A percentile compares a stretch with the other conserved stretches of the same genome.
phyloP scores from a whole-genome alignment of 352 stramenopile genomes.

The Pythium aquatile region DNA sequence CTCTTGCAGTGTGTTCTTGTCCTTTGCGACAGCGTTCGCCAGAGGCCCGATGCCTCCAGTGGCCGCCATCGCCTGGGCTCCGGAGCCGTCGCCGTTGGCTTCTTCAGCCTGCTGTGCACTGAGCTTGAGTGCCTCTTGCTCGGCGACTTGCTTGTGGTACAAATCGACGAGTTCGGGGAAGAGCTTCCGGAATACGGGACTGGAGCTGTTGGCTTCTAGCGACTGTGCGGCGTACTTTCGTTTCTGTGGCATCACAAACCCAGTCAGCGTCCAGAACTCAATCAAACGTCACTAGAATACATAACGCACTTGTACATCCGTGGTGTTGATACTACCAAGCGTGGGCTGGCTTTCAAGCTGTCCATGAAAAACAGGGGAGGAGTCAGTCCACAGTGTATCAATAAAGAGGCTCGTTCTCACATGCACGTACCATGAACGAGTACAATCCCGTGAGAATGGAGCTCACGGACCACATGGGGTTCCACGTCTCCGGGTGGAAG shows the following conservation, averaged over 20 bases:
- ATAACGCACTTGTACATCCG: slow-evolving; percentile 49
- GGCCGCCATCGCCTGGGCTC: background rate
- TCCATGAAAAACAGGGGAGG: background rate
- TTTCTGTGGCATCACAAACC: slow-evolving; percentile 41
- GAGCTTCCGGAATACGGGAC: slow-evolving; percentile 78
- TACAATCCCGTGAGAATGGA: slow-evolving; percentile 96
- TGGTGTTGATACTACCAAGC: slow-evolving; percentile 86
- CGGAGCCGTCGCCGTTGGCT: background rate
- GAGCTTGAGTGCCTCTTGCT: slow-evolving; percentile 45
- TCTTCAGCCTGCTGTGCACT: slow-evolving; percentile 19
- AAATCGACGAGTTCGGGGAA: slow-evolving; percentile 89
- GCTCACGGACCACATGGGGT: slow-evolving; percentile 95
- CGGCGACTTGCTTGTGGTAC: slow-evolving; percentile 41
- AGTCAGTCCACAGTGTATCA: background rate
- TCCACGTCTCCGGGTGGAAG: slow-evolving; percentile 96
- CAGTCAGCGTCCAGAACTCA: slow-evolving; percentile 3
- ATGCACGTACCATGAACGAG: slow-evolving; percentile 89
- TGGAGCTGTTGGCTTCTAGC: slow-evolving; percentile 80
- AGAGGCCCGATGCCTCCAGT: slow-evolving; percentile 7
- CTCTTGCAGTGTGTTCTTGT: slow-evolving; percentile 24
- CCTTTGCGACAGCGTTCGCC: slow-evolving; percentile 21
- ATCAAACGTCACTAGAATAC: background rate
- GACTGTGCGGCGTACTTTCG: slow-evolving; percentile 78
- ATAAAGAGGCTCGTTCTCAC: background rate
- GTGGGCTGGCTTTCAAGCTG: slow-evolving; percentile 82